Conservation (phyloP, 352 stramenopile genomes). For the Phytophthora pisi region DNA sequence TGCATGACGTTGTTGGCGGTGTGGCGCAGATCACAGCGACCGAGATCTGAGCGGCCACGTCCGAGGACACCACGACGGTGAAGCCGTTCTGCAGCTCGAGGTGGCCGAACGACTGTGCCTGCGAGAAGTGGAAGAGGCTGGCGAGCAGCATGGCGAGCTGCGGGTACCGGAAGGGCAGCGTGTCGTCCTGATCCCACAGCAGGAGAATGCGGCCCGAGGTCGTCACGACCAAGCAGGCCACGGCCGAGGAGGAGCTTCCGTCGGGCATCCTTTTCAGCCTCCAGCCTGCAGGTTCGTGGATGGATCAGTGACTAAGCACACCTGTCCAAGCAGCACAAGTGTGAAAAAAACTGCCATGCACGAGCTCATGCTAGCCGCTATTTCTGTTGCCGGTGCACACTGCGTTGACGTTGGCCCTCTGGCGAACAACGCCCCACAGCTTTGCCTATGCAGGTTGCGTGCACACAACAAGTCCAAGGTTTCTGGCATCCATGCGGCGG, state of each 20-base stretch:
- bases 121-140: conserved; percentile 64
- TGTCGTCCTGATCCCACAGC: conserved; percentile 49
- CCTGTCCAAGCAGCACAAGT: background rate
- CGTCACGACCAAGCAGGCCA: conserved; percentile 59
- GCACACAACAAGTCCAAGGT: background rate
- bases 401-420: too few relatives aligned
- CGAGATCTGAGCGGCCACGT: conserved; percentile 42
- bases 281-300: too few relatives aligned
- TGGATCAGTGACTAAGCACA: background rate
- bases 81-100: conserved; percentile 48
- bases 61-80: conserved; percentile 44
- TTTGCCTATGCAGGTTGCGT: background rate
- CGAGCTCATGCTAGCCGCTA: conserved; percentile 5
- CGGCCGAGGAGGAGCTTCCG: conserved; percentile 9
- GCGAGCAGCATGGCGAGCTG: conserved; percentile 58
- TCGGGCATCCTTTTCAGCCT: conserved; percentile 17
- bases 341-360: conserved; percentile 1
- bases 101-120: conserved; percentile 38
- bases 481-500: background rate
- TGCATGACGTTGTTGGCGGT: background rate
- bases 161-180: conserved; percentile 47
- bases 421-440: too few relatives aligned
- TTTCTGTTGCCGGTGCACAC: conserved; percentile 6
- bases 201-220: conserved; percentile 52
- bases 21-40: conserved; percentile 49